Percentiles rank a stretch among this genome's conserved stretches.
phyloP scores from a whole-genome alignment of 352 stramenopile species.

The Phytophthora niederhauseri region DNA sequence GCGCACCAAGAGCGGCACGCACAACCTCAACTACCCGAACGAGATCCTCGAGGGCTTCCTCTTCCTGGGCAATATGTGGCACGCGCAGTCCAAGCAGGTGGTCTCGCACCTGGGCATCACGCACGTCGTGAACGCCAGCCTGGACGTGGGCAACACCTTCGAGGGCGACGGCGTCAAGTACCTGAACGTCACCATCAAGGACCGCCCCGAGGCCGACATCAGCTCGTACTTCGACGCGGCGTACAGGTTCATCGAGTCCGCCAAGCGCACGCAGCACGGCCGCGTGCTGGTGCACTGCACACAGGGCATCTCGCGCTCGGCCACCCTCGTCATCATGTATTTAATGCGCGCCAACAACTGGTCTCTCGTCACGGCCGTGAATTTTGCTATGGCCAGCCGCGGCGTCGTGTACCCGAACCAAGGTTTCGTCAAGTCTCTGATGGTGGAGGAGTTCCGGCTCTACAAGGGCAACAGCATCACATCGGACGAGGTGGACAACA shows the following conservation, averaged over 20 bases:
- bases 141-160: conserved; percentile 83
- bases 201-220: conserved; percentile 76
- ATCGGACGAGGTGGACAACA: conserved; percentile 68
- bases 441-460: conserved; percentile 76
- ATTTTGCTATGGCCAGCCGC: conserved; percentile 77
- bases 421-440: conserved; percentile 77
- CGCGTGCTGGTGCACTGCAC: conserved; percentile 87
- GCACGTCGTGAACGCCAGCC: conserved; percentile 84
- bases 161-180: conserved; percentile 72
- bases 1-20: conserved; percentile 81
- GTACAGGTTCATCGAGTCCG: conserved; percentile 80
- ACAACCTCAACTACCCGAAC: conserved; percentile 91
- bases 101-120: conserved; percentile 84
- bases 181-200: conserved; percentile 83
- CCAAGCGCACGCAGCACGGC: conserved; percentile 76
- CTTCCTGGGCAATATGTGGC: conserved; percentile 91
- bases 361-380: conserved; percentile 84
- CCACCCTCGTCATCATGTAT: conserved; percentile 88
- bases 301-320: conserved; percentile 84
- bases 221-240: conserved; percentile 68
- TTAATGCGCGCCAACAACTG: conserved; percentile 85
- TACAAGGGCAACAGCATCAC: conserved; percentile 83
- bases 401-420: conserved; percentile 87
- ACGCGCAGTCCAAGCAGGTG: conserved; percentile 80
- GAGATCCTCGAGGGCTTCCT: conserved; percentile 89